phyloP scores from a whole-genome alignment of 306 rosid species.

The Albizia julibrissin region DNA sequence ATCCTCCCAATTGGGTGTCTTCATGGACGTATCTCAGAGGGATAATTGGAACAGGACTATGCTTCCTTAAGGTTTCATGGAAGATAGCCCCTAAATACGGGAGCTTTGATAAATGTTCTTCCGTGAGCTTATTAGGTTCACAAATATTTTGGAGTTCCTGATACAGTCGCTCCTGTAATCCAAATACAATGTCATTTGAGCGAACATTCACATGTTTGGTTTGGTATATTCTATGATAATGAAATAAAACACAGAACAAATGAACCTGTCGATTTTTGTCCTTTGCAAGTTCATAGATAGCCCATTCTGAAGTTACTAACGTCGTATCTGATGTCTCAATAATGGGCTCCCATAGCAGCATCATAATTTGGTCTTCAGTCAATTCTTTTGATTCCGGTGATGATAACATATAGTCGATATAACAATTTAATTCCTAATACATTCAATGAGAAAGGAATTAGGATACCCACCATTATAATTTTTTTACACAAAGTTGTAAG shows the following conservation, averaged over 20 bases:
- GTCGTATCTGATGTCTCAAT: conserved; percentile 87
- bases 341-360: conserved; percentile 84
- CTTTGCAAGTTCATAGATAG: conserved; percentile 83
- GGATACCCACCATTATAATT: neutral
- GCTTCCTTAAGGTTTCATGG: conserved; percentile 82
- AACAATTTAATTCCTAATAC: conserved; percentile 65
- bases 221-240: neutral
- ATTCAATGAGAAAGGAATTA: conserved; percentile 32
- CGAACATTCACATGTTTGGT: neutral
- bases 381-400: conserved; percentile 61
- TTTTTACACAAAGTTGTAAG: neutral
- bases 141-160: conserved; percentile 55
- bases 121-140: conserved; percentile 57
- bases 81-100: conserved; percentile 81
- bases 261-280: conserved; percentile 67
- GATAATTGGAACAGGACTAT: conserved; percentile 73
- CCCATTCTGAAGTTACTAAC: conserved; percentile 84
- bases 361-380: conserved; percentile 56
- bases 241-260: neutral
- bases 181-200: neutral
- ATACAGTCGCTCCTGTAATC: conserved; percentile 59
- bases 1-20: conserved; percentile 83
- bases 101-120: conserved; percentile 60
- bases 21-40: conserved; percentile 79
- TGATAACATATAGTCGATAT: conserved; percentile 54